Evolutionary conservation across 495 filamentous ascomycete species (phyloP).

Genomic region (Entonaema liquescens): DNA sequence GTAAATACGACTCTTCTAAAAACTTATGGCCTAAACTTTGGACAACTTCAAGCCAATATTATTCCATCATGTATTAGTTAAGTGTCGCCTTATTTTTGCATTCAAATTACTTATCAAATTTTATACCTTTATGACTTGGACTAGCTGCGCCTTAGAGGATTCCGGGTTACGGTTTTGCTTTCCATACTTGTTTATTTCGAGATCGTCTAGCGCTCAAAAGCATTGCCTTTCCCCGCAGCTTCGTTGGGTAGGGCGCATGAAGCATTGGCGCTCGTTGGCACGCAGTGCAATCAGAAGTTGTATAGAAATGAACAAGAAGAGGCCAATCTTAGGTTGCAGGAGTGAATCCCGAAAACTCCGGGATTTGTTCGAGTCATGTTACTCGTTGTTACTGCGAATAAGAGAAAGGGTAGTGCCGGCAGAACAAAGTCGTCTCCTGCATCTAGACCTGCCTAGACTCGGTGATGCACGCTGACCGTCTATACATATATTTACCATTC

Average conservation of each 20-base stretch:
- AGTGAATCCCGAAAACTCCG: slow-evolving; percentile 31
- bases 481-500: slow-evolving; percentile 11
- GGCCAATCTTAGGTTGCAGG: slow-evolving; percentile 17
- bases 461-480: slow-evolving; percentile 7
- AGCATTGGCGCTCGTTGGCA: slow-evolving; percentile 23
- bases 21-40: background rate
- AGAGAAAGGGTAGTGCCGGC: slow-evolving; percentile 22
- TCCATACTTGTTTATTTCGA: slow-evolving; percentile 20
- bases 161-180: slow-evolving; percentile 7
- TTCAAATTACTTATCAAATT: slow-evolving; percentile 13
- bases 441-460: slow-evolving; percentile 36
- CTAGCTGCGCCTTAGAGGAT: slow-evolving; percentile 17
- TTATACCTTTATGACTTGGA: slow-evolving; percentile 24
- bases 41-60: background rate
- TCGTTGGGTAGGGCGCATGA: slow-evolving; percentile 8
- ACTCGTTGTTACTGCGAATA: slow-evolving; percentile 21
- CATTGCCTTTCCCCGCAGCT: slow-evolving; percentile 24
- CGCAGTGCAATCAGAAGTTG: slow-evolving; percentile 16
- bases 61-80: slow-evolving; percentile 15
- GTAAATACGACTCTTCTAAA: slow-evolving; percentile 18
- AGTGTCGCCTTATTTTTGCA: slow-evolving; percentile 28
- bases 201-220: slow-evolving; percentile 16
- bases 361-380: slow-evolving; percentile 37
- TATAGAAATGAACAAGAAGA: slow-evolving; percentile 15
- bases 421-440: slow-evolving; percentile 22